Evolutionary conservation across 2,329 filamentous ascomycete genomes (phyloP).

Genomic region (Cladosporium sp.): DNA sequence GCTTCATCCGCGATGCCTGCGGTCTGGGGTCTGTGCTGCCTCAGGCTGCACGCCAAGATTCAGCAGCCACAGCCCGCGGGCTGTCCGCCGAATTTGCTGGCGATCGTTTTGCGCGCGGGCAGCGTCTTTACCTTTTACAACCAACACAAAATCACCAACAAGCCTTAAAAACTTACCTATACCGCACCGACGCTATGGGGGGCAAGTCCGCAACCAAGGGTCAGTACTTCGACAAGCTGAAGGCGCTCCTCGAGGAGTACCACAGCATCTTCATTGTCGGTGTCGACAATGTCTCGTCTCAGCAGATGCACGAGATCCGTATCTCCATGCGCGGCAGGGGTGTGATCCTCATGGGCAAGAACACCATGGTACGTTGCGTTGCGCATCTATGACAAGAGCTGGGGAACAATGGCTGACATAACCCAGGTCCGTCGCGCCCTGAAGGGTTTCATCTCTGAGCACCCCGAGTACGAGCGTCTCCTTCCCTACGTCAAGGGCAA

Average conservation of each 20-base stretch:
- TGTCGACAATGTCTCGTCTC: conserved; percentile 96
- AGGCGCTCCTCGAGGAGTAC: conserved; percentile 93
- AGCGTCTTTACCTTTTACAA: neutral
- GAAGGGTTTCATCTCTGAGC: conserved; percentile 84
- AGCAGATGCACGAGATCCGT: conserved; percentile 99
- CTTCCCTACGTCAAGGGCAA: conserved; percentile 95
- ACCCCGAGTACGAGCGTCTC: conserved; percentile 96
- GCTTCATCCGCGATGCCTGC: neutral
- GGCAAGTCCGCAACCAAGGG: conserved; percentile 86
- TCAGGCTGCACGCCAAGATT: too few species aligned
- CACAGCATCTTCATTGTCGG: conserved; percentile 82
- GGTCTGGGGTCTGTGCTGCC: too few species aligned
- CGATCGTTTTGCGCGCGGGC: neutral
- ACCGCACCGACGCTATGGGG: conserved; percentile 33
- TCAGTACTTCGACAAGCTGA: conserved; percentile 99
- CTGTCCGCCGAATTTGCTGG: conserved; percentile 5
- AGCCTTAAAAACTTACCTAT: conserved; percentile 30
- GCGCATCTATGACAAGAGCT: neutral
- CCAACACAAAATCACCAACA: conserved; percentile 8
- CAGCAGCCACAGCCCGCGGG: too few species aligned
- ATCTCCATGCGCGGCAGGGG: conserved; percentile 80
- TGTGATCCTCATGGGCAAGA: conserved; percentile 99
- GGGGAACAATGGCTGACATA: conserved; percentile 13
- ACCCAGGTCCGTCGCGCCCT: conserved; percentile 84
- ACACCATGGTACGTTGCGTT: conserved; percentile 78